phyloP scores from a whole-genome alignment of 169 alveolate genomes.

The Pseudocohnilembus persalinus region DNA sequence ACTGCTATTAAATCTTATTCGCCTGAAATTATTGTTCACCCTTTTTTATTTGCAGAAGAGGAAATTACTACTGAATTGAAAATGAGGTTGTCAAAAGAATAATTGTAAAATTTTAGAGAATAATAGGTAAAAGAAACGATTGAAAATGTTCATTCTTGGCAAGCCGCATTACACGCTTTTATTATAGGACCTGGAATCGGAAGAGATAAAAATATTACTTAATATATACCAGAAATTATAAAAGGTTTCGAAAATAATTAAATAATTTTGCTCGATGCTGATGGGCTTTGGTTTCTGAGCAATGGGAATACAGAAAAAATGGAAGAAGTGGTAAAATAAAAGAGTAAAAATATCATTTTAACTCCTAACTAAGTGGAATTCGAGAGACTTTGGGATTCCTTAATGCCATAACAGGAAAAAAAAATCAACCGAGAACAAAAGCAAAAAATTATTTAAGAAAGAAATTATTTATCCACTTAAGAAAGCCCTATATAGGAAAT shows the following conservation, averaged over 20 bases:
- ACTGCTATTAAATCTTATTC: constrained; percentile 91
- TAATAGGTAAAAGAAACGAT: constrained; percentile 44
- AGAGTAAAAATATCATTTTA: constrained; percentile 61
- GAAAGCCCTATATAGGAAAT: constrained; percentile 17
- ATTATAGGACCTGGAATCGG: constrained; percentile 94
- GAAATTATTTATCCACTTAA: constrained; percentile 8
- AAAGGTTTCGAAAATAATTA: constrained; percentile 54
- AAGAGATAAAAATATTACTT: constrained; percentile 62
- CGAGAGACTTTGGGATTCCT: constrained; percentile 58
- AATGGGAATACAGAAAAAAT: constrained; percentile 34
- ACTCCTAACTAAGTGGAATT: constrained; percentile 87
- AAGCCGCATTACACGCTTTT: constrained; percentile 69
- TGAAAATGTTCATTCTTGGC: constrained; percentile 62
- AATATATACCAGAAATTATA: constrained; percentile 52
- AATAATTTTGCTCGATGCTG: constrained; percentile 85
- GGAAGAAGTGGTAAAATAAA: constrained; percentile 13
- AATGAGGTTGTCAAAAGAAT: not conserved
- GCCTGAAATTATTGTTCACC: constrained; percentile 93
- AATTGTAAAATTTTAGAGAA: constrained; percentile 6
- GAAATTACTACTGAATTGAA: not conserved
- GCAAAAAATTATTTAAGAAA: constrained; percentile 36
- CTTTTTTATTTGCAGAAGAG: constrained; percentile 52
- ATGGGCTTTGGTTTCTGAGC: constrained; percentile 72
- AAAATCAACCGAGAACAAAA: constrained; percentile 26
- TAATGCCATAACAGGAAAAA: constrained; percentile 26